Evolutionary conservation across 164 flowering plant genomes (phyloP), one percentile per base, ranked within the genome.

Genomic region (Stephania yunnanensis): DNA sequence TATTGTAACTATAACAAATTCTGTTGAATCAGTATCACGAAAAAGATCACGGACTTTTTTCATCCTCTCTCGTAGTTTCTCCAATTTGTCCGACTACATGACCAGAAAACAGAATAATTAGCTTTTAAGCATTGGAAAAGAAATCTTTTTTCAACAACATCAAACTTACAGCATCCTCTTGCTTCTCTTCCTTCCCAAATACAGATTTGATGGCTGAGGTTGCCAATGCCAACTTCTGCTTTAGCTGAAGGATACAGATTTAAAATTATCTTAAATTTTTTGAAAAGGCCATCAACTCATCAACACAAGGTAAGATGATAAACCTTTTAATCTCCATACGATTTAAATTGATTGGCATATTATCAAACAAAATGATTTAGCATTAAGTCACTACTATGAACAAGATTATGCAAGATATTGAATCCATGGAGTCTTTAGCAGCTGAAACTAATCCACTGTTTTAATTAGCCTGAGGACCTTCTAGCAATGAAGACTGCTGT

Each of bases 151-250:
- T 50, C 45, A 77, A 65, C 7, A 71, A 78, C 13, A 68, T 17
- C 22, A 71, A 50, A 25, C 97, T 92, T 88, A 93, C 98, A 79
- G 97, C 82, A 87, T 87, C 87, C 69, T 79, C 87, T 31, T 19
- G 82, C 13, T 78, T 76, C 77, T 82, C 85, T 77, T 84, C 92
- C 84, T 90, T 83, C 74, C 94, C 92, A 77, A 94, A 87, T 52
- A 89, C 90, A 72, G 93, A 91, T 84, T 94, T 94, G 76, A 94
- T 85, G 76, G 98, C 97, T 30, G 95, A 87, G 71, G 97, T 89
- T 11, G 98, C 97, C 45, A 94, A 87, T 77, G 89, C 19, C 58
- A 94, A 79, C 80, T 90, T 94, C 83, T 92, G 81, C 80, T 78
- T 92, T 58, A 94, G 86, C 98, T 94, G 90, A 75, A 76, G 75